Evolutionary conservation across 148 eudicot genomes (phyloP).

Genomic region (Linanthus parryae): DNA sequence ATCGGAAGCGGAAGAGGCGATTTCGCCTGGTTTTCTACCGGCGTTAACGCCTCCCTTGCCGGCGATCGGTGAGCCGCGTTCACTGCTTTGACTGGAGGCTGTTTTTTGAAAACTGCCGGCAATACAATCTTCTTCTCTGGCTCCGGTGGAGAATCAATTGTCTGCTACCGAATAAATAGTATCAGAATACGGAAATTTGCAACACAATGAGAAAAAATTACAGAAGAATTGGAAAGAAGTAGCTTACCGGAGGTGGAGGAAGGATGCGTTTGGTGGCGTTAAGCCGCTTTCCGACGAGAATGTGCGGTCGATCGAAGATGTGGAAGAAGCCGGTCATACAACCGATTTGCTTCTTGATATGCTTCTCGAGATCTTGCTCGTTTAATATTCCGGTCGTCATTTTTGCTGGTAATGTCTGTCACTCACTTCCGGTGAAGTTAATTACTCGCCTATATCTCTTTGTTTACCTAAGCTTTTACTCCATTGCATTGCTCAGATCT

Average conservation of each 20-base stretch:
- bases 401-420: slow-evolving; percentile 8
- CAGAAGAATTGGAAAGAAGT: no score
- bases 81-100: slow-evolving; percentile 2
- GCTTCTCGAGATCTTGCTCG: slow-evolving; percentile 60
- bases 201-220: no score
- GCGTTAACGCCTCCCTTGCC: slow-evolving; percentile 1
- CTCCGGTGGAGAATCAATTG: slow-evolving; percentile 33
- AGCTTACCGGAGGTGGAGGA: slow-evolving; percentile 22
- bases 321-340: slow-evolving; percentile 89
- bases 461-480: background rate
- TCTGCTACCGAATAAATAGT: background rate
- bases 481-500: slow-evolving; percentile 13
- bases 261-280: no score
- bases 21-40: slow-evolving; percentile 17
- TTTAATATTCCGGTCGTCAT: slow-evolving; percentile 41
- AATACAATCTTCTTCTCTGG: slow-evolving; percentile 23
- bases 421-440: background rate
- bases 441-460: background rate
- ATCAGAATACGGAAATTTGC: background rate
- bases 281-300: slow-evolving; percentile 47
- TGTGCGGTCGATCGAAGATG: slow-evolving; percentile 62
- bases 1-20: slow-evolving; percentile 27
- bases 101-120: slow-evolving; percentile 20
- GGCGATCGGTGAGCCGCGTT: slow-evolving; percentile 10
- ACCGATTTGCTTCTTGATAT: slow-evolving; percentile 74